phyloP scores from a whole-genome alignment of 352 stramenopile genomes.

The Phytophthora sojae region DNA sequence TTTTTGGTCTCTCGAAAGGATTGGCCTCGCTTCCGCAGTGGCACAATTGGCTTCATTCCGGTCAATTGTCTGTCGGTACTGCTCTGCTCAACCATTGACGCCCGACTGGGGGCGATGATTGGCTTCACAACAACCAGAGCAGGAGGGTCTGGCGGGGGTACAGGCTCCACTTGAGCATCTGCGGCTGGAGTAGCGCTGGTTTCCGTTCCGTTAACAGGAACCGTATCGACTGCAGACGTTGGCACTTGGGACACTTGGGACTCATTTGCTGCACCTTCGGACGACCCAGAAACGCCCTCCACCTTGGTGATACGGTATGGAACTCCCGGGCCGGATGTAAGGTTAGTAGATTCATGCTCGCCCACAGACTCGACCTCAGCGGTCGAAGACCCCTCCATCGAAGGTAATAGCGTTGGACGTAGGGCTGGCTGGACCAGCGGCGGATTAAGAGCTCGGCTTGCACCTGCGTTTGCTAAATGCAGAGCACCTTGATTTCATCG shows the following conservation, averaged over 20 bases:
- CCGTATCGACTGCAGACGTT: neutral
- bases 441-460: neutral
- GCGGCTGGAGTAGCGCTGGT: neutral
- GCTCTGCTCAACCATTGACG: slow-evolving; percentile 16
- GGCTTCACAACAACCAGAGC: slow-evolving; percentile 29
- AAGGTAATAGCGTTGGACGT: neutral
- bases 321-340: neutral
- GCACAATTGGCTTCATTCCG: slow-evolving; percentile 65
- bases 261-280: slow-evolving; percentile 2
- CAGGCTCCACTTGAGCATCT: slow-evolving; percentile 1
- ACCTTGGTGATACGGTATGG: neutral
- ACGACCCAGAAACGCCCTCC: slow-evolving; percentile 7
- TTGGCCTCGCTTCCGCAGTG: slow-evolving; percentile 65
- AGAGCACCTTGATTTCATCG: neutral
- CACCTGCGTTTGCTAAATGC: slow-evolving; percentile 14
- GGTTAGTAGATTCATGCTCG: neutral
- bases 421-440: neutral
- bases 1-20: slow-evolving; percentile 76
- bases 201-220: neutral
- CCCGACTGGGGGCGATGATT: slow-evolving; percentile 16
- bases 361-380: neutral
- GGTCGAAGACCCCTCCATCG: slow-evolving; percentile 13
- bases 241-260: neutral
- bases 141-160: slow-evolving; percentile 10
- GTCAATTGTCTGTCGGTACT: slow-evolving; percentile 49